phyloP scores from a whole-genome alignment of 1,284 basidiomycete species.

The Fistulinella cinereoalba region DNA sequence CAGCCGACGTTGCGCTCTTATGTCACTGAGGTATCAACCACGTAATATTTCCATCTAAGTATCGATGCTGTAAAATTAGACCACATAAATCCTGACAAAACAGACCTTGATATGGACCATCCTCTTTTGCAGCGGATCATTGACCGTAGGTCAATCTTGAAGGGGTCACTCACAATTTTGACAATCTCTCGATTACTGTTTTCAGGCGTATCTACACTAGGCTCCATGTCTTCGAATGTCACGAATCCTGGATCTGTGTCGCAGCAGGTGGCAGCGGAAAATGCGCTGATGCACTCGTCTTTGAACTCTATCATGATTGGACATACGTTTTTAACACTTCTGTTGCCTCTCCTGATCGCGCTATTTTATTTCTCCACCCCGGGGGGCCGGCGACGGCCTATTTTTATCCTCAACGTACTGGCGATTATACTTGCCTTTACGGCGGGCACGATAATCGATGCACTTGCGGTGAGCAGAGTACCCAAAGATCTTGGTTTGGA shows the following conservation, averaged over 20 bases:
- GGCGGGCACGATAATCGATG: constrained; percentile 24
- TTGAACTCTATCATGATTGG: constrained; percentile 23
- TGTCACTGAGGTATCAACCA: not conserved
- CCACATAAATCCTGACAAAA: constrained; percentile 4
- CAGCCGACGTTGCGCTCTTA: not conserved
- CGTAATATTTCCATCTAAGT: not conserved
- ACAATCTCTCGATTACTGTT: no score
- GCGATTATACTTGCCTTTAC: constrained; percentile 23
- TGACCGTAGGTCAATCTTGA: no score
- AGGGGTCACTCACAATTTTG: no score
- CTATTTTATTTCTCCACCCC: constrained; percentile 33
- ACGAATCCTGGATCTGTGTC: constrained; percentile 6
- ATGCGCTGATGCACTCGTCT: constrained; percentile 14
- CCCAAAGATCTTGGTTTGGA: not conserved
- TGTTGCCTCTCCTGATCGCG: constrained; percentile 31
- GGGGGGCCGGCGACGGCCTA: constrained; percentile 19
- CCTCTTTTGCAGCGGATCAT: not conserved
- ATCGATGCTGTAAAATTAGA: not conserved
- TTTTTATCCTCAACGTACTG: constrained; percentile 33
- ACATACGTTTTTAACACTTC: constrained; percentile 29
- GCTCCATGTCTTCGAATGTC: constrained; percentile 16
- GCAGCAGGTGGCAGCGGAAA: not conserved
- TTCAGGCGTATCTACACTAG: not conserved
- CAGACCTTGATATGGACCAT: not conserved
- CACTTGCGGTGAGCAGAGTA: constrained; percentile 14